Base-by-base conservation (phyloP, 345 rosid genomes). In the Hypericum androsaemum region DNA sequence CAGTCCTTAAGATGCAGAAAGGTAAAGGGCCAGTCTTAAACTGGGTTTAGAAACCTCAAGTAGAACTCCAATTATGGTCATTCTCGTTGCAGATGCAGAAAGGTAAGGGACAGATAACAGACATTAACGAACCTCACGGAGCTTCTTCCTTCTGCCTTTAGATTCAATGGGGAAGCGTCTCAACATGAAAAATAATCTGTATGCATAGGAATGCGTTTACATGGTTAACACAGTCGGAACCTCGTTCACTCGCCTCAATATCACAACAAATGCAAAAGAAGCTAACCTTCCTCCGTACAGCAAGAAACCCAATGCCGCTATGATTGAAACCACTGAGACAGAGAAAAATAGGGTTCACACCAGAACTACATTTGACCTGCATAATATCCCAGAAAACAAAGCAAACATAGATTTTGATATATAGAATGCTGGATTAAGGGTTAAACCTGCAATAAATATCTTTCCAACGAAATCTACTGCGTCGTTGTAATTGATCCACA, bases 131-230 rank as follows among this genome's bases (percentile, higher is more conserved):
- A 94, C 99, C 97, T 94, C 99, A 13, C 80, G 84, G 56, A 94
- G 97, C 60, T 94, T 94, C 81, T 88, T 94, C 76, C 95, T 77
- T 80, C 97, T 81, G 61, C 97, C 97, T 78, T 83, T 94, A 40
- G 99, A 94, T 72, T 88, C 99, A 35, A 94, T 88, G 22, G 99
- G 97, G 66, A 88, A 88, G 52, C 95, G 83, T 68, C 92, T 82
- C 65, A 88, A 78, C 99, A 94, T 88, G 77, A 86, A 72, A 70
- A 86, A 88, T 63, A 94, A 80, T 64, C 97, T 94, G 72, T 41
- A 73, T 38, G 52, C 56, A 68, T 40, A 13, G 50, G 50, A 46
- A 46, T 46, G 22, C 6, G 6, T 12, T 43, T 54, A 6, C 45
- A 43, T 61, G 36, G 50, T 3, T 55, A 53, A 42, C 50, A 11